Evolutionary conservation across 805 yeast genomes (phyloP).

Genomic region (Nakazawaea peltata): DNA sequence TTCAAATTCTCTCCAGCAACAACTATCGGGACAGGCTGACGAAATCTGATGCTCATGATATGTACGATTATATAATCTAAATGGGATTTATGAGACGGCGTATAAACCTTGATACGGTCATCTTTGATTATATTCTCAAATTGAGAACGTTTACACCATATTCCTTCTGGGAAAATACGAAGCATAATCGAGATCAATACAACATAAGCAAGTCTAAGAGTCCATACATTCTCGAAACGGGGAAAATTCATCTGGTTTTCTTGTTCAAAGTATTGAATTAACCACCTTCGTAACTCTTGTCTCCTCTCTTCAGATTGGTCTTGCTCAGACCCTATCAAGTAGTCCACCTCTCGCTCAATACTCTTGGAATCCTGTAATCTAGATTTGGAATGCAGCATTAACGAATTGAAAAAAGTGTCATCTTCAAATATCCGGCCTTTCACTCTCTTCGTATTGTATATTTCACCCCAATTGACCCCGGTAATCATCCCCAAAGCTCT

Average conservation of each 20-base stretch:
- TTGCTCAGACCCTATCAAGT: slow-evolving; percentile 2
- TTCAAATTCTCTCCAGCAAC: slow-evolving; percentile 64
- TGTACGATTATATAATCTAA: slow-evolving; percentile 54
- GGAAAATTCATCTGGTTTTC: slow-evolving; percentile 8
- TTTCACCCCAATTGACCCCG: slow-evolving; percentile 5
- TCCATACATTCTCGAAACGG: slow-evolving; percentile 1
- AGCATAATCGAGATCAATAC: slow-evolving; percentile 5
- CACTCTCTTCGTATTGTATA: slow-evolving; percentile 1
- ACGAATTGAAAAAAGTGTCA: background rate
- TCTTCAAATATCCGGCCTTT: background rate
- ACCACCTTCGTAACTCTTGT: slow-evolving; percentile 2
- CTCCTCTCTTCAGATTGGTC: background rate
- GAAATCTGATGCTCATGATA: slow-evolving; percentile 43
- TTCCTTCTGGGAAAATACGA: slow-evolving; percentile 8
- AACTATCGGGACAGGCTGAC: slow-evolving; percentile 45
- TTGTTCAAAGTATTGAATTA: slow-evolving; percentile 5
- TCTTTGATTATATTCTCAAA: background rate
- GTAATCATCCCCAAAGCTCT: slow-evolving; percentile 1
- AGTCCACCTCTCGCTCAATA: slow-evolving; percentile 5
- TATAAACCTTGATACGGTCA: slow-evolving; percentile 21
- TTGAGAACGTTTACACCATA: slow-evolving; percentile 5
- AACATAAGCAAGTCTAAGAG: slow-evolving; percentile 4
- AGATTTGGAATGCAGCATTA: slow-evolving; percentile 1
- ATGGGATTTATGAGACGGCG: slow-evolving; percentile 59
- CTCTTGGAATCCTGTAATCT: background rate